phyloP scores from a whole-genome alignment of 1,284 basidiomycete species.

The Trichosporon coremiiforme region DNA sequence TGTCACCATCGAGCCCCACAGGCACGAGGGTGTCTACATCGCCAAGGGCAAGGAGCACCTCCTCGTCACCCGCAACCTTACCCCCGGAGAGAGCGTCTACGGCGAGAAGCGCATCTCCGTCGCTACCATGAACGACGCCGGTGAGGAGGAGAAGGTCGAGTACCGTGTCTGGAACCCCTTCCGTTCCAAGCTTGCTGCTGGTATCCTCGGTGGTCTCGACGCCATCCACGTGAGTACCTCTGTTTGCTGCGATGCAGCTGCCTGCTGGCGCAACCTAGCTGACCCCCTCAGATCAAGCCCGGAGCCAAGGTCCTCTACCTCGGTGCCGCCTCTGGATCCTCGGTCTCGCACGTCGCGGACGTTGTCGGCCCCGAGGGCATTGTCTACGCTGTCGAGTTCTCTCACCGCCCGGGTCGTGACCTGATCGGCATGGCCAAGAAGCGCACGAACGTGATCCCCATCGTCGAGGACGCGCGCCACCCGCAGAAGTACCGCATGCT shows the following conservation, averaged over 20 bases:
- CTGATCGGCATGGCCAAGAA: constrained; percentile 99
- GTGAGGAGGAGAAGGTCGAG: constrained; percentile 80
- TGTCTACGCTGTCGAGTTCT: constrained; percentile 99
- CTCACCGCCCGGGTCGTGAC: constrained; percentile 92
- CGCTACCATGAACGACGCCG: constrained; percentile 67
- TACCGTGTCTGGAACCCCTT: constrained; percentile 99
- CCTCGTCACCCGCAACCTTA: constrained; percentile 96
- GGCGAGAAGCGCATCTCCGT: constrained; percentile 95
- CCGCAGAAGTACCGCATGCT: constrained; percentile 96
- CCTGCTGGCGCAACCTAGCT: background rate
- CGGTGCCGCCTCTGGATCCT: constrained; percentile 91
- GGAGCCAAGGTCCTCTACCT: constrained; percentile 97
- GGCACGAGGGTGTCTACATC: constrained; percentile 90
- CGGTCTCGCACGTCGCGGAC: constrained; percentile 97
- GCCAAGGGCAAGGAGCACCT: constrained; percentile 92
- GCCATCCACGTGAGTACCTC: constrained; percentile 67
- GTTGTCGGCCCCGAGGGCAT: constrained; percentile 96
- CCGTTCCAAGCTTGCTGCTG: constrained; percentile 94
- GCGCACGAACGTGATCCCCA: constrained; percentile 98
- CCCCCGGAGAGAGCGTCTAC: constrained; percentile 96
- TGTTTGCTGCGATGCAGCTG: background rate
- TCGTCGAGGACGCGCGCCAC: constrained; percentile 94
- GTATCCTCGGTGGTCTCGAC: constrained; percentile 93
- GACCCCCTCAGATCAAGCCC: constrained; percentile 68
- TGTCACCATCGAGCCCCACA: constrained; percentile 91